Percentiles rank a stretch among this genome's conserved stretches.
Conservation (phyloP, 192 early-diverging fungal genomes). For the Chytriomyces hyalinus region DNA sequence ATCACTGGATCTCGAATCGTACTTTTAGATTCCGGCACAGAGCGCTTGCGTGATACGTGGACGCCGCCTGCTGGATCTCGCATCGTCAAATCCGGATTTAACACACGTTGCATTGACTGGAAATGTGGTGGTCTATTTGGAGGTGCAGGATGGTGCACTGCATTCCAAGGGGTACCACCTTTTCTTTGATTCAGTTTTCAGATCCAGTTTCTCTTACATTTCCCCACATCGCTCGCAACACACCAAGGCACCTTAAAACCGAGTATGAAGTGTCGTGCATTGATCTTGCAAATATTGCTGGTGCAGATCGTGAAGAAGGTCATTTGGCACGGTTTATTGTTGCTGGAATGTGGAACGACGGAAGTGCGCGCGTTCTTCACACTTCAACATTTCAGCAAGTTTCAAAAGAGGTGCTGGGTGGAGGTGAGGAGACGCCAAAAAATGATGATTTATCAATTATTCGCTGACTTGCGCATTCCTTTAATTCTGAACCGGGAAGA, state of each 20-base stretch:
- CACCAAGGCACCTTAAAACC: conserved; percentile 26
- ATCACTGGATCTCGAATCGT: conserved; percentile 51
- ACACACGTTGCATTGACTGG: conserved; percentile 59
- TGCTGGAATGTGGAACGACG: conserved; percentile 78
- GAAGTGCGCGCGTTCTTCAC: conserved; percentile 63
- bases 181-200: no score
- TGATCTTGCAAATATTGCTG: conserved; percentile 28
- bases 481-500: neutral
- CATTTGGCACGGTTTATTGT: conserved; percentile 35
- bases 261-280: conserved; percentile 78
- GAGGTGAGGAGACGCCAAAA: conserved; percentile 31
- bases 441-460: no score
- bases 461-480: no score
- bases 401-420: conserved; percentile 51
- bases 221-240: no score
- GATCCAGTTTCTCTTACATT: no score
- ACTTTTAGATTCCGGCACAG: conserved; percentile 26
- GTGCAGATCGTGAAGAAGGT: conserved; percentile 40
- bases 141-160: conserved; percentile 50
- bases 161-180: conserved; percentile 39
- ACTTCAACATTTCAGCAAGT: conserved; percentile 61
- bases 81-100: conserved; percentile 67
- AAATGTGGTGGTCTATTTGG: conserved; percentile 63
- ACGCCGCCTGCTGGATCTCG: conserved; percentile 39
- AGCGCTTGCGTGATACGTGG: conserved; percentile 56